Evolutionary conservation across 129 eudicot species (phyloP), one percentile per base, ranked within the genome.

Genomic region (Scalesia atractyloides): DNA sequence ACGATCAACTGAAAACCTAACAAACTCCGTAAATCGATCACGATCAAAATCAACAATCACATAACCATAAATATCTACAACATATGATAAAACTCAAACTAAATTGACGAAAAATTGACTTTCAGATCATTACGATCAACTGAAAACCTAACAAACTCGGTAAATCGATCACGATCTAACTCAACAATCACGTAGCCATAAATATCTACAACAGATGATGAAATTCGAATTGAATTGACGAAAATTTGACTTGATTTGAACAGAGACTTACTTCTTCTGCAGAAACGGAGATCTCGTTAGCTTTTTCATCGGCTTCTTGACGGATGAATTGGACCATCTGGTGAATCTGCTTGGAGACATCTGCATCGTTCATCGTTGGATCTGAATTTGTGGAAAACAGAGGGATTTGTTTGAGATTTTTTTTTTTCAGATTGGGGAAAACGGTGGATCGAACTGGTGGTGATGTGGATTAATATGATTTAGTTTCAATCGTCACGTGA

Each of bases 241-340:
- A 61, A 24, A 50, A 20, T 5, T 0, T 48, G 64, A 70, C 58
- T 69, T 36, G 58, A 51, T 36, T 49, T 65, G 49, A 49, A 18
- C 10, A 9, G 22, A 60, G 18, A 30, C 36, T 44, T 78, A 92
- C 98, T 83, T 92, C 98, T 72, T 92, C 98, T 37, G 98, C 98
- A n/a, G 98, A 87, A 69, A 92, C 96, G 43, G 92, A 87, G 90
- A 92, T 92, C 96, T 92, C 98, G 81, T 92, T 92, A 74, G 98
- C 96, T 70, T 92, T 92, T 84, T 92, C 98, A 66, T 92, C 92
- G 49, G 98, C 98, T 77, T 92, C 98, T 75, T 92, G 96, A 69
- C 95, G 96, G 86, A 92, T 89, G 90, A 92, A 92, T 54, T 86
- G 66, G 66, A 92, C 96, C 96, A 89, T 89, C 96, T 92, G 98